Conservation (phyloP, 2,329 filamentous ascomycete genomes). For the Neofusicoccum laricinum region DNA sequence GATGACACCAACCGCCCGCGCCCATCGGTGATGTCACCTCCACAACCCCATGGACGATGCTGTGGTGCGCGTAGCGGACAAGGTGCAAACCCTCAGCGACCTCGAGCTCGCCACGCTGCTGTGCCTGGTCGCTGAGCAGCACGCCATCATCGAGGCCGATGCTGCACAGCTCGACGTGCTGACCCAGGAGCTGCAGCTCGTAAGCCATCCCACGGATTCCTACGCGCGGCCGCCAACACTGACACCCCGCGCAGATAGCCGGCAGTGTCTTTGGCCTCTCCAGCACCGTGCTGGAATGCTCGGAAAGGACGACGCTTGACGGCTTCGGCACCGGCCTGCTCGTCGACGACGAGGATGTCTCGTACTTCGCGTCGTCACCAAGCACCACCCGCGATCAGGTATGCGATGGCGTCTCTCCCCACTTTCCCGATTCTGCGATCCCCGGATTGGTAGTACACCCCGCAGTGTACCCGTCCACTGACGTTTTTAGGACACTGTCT, state of each 20-base stretch:
- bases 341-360: conserved; percentile 30
- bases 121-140: conserved; percentile 75
- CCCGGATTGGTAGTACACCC: neutral
- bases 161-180: conserved; percentile 64
- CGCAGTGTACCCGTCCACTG: neutral
- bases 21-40: conserved; percentile 2
- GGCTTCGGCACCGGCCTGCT: conserved; percentile 75
- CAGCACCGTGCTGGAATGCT: conserved; percentile 70
- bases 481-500: conserved; percentile 4
- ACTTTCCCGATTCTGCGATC: neutral
- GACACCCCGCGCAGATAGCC: conserved; percentile 54
- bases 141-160: conserved; percentile 78
- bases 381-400: conserved; percentile 16
- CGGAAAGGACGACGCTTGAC: conserved; percentile 70
- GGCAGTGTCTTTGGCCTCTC: conserved; percentile 69
- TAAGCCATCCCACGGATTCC: conserved; percentile 34
- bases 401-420: neutral
- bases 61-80: conserved; percentile 44
- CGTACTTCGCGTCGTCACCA: conserved; percentile 18
- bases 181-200: conserved; percentile 70
- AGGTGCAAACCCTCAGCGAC: conserved; percentile 77
- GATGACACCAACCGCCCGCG: neutral
- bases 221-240: conserved; percentile 12
- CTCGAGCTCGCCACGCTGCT: conserved; percentile 83
- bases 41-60: conserved; percentile 9